Evolutionary conservation across 2,329 filamentous ascomycete genomes (phyloP), one percentile per base, ranked within the genome.

Genomic region (Pseudocercospora cruenta): DNA sequence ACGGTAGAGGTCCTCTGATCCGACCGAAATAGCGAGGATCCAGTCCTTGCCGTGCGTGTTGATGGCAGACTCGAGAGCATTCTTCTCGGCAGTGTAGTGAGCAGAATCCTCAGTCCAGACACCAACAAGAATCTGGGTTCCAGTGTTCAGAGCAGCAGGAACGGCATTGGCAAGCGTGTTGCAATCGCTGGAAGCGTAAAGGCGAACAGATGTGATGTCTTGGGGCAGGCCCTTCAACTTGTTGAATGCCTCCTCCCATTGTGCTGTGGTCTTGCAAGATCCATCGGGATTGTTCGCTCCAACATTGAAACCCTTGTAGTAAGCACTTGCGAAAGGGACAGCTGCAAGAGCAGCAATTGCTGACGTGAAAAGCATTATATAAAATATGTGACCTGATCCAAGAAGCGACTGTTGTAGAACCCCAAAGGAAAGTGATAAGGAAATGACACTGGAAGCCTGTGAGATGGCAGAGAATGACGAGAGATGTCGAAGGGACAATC

Each of bases 1-100:
- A 62, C 89, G 84, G 83, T 91, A 91, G 47, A 91, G 81, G 73
- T 90, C 88, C 81, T 91, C 89, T 73, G 84, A 87, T 51, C 89
- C 89, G 60, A 91, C 87, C 66, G 86, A 88, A 72, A 90, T 85
- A 66, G 87, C 88, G 51, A 89, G 84, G 70, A 90, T 82, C 76
- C 88, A 87, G 73, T 85, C 83, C 36, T 82, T 75, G 71, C 87
- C 88, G 75, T 86, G 82, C 72, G 80, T 80, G 68, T 80, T 74
- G 62, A 90, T 81, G 21, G 86, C 88, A 64, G 82, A 78, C 73
- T 86, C 80, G 47, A 91, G 80, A 19, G 88, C 88, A 69, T 73
- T 81, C 74, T 90, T 85, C 82, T 91, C 88, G 60, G 83, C 82
- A 69, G 83, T 79, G 76, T 85, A 90, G 76, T 83, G 86, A 62